Evolutionary conservation across 805 yeast genomes (phyloP).

Genomic region (Hanseniaspora clermontiae): DNA sequence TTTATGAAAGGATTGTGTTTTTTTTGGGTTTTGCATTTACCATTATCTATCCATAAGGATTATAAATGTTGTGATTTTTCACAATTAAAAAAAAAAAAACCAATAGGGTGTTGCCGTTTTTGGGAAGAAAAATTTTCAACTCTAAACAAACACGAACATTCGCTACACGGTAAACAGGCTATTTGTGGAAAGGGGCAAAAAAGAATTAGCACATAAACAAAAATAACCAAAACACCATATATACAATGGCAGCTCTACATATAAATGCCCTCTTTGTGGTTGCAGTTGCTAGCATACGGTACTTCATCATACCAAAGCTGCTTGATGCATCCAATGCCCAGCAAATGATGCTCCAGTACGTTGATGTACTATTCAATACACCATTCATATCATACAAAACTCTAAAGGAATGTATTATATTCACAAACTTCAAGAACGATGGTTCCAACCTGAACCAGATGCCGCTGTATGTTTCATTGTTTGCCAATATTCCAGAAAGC

Average conservation of each 20-base stretch:
- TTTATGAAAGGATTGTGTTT: background rate
- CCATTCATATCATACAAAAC: constrained; percentile 32
- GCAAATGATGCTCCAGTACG: constrained; percentile 2
- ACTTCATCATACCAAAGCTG: background rate
- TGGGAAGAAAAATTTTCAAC: too few species aligned
- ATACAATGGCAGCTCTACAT: background rate
- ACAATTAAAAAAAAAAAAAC: too few species aligned
- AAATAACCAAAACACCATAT: background rate
- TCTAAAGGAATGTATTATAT: constrained; percentile 54
- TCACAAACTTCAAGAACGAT: constrained; percentile 34
- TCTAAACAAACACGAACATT: background rate
- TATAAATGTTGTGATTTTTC: background rate
- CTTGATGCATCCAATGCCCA: background rate
- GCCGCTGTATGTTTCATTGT: background rate
- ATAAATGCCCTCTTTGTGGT: background rate
- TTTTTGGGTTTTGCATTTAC: background rate
- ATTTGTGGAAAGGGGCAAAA: too few species aligned
- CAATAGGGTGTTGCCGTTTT: background rate
- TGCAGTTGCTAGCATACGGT: background rate
- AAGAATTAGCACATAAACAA: background rate
- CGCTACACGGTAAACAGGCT: background rate
- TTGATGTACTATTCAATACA: constrained; percentile 19
- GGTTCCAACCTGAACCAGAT: constrained; percentile 7
- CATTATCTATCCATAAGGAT: too few species aligned
- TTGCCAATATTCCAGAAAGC: background rate